A percentile compares a stretch with the other conserved stretches of the same genome.
phyloP scores from a whole-genome alignment of 257 asterid genomes.

The Dorcoceras hygrometricum region DNA sequence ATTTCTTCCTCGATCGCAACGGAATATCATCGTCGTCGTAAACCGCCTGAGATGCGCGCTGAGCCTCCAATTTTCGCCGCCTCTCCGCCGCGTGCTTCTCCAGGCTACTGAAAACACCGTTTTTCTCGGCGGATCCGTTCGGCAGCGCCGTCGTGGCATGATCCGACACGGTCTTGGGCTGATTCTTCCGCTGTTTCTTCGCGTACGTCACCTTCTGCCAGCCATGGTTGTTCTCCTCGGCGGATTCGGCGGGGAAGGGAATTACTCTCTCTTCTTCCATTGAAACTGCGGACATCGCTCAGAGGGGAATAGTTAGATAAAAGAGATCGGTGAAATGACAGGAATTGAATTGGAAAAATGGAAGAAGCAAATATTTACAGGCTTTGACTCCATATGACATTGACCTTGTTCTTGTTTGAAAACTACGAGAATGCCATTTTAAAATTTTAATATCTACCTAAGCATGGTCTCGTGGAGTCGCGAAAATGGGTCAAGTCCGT shows the following conservation, averaged over 20 bases:
- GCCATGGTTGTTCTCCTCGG: conserved; percentile 44
- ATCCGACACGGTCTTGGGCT: conserved; percentile 29
- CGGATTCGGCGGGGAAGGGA: conserved; percentile 27
- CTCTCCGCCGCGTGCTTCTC: conserved; percentile 84
- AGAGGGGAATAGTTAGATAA: background rate
- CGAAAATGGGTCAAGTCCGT: no score
- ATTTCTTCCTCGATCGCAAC: conserved; percentile 38
- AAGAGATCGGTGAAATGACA: conserved; percentile 17
- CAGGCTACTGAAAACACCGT: conserved; percentile 47
- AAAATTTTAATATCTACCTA: no score
- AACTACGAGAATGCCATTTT: background rate
- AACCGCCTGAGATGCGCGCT: conserved; percentile 44
- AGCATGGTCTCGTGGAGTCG: no score
- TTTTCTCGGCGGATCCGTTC: conserved; percentile 52
- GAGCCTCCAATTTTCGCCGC: conserved; percentile 59
- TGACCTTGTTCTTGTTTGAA: background rate
- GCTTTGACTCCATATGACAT: background rate
- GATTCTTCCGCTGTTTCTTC: conserved; percentile 53
- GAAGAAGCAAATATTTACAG: no score
- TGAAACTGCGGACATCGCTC: background rate
- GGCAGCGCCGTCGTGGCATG: conserved; percentile 26
- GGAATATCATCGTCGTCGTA: conserved; percentile 38
- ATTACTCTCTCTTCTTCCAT: conserved; percentile 54
- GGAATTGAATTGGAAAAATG: background rate
- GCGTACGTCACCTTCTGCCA: conserved; percentile 65